Evolutionary conservation across 345 rosid genomes (phyloP).

Genomic region (Jatropha curcas): DNA sequence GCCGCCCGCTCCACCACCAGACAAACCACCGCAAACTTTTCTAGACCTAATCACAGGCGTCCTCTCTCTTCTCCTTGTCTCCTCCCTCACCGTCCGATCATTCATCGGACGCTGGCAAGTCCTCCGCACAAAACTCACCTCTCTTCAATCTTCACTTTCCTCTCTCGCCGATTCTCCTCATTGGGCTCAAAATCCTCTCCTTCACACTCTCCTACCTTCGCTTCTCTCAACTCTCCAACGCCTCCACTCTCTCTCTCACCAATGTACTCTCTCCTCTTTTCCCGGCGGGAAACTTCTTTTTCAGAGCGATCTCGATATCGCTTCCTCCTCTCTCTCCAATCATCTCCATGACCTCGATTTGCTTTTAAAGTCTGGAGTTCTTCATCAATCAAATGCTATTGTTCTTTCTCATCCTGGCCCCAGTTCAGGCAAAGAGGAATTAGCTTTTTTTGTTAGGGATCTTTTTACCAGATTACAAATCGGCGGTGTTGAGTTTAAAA

Average conservation of each 20-base stretch:
- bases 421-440: constrained; percentile 54
- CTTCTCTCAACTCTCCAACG: constrained; percentile 77
- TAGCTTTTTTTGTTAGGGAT: constrained; percentile 59
- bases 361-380: constrained; percentile 80
- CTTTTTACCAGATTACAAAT: constrained; percentile 81
- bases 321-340: constrained; percentile 55
- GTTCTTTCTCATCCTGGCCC: constrained; percentile 65
- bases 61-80: constrained; percentile 63
- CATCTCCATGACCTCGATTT: constrained; percentile 69
- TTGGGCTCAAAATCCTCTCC: constrained; percentile 72
- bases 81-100: constrained; percentile 55
- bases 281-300: constrained; percentile 72
- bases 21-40: constrained; percentile 54
- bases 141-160: constrained; percentile 54
- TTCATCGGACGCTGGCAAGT: constrained; percentile 79
- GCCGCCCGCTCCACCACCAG: constrained; percentile 22
- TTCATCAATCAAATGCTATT: constrained; percentile 68
- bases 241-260: constrained; percentile 60
- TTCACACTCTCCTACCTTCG: constrained; percentile 67
- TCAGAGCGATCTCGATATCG: constrained; percentile 92
- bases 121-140: constrained; percentile 57
- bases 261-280: constrained; percentile 50
- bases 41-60: constrained; percentile 55
- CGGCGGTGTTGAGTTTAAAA: constrained; percentile 76
- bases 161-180: constrained; percentile 64